Evolutionary conservation across 108 stramenopile genomes (phyloP).

Genomic region (Skeletonema menzelii): DNA sequence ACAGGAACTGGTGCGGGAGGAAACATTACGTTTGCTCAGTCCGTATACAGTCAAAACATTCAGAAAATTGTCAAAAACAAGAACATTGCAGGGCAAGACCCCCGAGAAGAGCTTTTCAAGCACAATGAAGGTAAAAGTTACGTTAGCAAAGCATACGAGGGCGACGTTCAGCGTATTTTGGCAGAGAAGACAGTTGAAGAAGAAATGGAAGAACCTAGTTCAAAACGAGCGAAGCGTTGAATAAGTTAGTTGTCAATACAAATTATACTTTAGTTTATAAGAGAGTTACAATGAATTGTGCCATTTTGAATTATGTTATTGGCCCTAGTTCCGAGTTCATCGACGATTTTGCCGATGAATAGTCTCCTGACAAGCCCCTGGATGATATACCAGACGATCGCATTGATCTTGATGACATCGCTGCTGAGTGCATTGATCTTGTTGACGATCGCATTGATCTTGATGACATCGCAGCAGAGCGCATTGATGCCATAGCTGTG

Average conservation of each 20-base stretch:
- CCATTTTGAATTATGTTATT: background rate
- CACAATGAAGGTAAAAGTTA: slow-evolving; percentile 75
- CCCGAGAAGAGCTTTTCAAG: slow-evolving; percentile 78
- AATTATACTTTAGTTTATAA: too few species aligned
- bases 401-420: background rate
- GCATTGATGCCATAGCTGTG: background rate
- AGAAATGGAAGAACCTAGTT: slow-evolving; percentile 63
- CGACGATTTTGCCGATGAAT: background rate
- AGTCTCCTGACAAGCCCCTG: background rate
- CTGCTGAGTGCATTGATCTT: background rate
- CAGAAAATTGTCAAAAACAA: slow-evolving; percentile 56
- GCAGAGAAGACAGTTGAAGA: slow-evolving; percentile 82
- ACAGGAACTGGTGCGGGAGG: slow-evolving; percentile 52
- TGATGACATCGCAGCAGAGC: background rate
- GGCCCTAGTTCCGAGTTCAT: background rate
- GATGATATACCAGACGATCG: background rate
- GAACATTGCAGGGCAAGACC: slow-evolving; percentile 82
- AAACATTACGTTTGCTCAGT: slow-evolving; percentile 62
- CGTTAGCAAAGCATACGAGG: slow-evolving; percentile 49
- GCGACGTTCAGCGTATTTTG: slow-evolving; percentile 65
- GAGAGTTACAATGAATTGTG: too few species aligned
- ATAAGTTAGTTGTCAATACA: too few species aligned
- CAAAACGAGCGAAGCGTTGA: background rate
- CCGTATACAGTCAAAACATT: slow-evolving; percentile 52
- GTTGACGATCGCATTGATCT: background rate